These are phyloP conservation scores for Macrolepiota dolichaula DNA, from an alignment of 768 basidiomycete species.

Conservation along the genomic window DNA sequence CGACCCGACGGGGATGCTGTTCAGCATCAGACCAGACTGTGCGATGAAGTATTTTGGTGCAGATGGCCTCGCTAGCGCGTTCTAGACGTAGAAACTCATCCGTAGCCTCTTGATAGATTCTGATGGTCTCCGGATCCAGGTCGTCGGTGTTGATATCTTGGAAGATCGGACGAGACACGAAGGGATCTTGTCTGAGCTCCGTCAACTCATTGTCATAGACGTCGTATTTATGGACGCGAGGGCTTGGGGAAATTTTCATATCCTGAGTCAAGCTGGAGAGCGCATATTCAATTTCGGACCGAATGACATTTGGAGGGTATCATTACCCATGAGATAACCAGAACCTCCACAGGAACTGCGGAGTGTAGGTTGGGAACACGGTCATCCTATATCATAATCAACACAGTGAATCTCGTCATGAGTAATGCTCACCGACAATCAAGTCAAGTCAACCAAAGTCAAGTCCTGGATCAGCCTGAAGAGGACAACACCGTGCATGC, in stretches of 20 bases:
- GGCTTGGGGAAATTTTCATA: constrained; percentile 6
- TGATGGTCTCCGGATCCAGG: constrained; percentile 31
- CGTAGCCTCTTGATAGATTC: constrained; percentile 39
- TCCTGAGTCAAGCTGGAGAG: neutral
- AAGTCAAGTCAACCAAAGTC: neutral
- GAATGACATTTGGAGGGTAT: neutral
- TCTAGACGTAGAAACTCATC: constrained; percentile 42
- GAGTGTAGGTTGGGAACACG: constrained; percentile 33
- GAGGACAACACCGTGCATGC: constrained; percentile 3
- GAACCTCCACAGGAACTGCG: constrained; percentile 43
- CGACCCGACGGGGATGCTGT: constrained; percentile 19
- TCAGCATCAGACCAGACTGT: constrained; percentile 24
- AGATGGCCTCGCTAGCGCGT: constrained; percentile 33
- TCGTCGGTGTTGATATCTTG: constrained; percentile 34
- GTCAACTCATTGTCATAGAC: constrained; percentile 47
- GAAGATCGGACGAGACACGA: constrained; percentile 33
- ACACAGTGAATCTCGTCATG: neutral
- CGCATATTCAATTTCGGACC: neutral
- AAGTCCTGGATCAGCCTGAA: neutral
- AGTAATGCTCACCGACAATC: neutral
- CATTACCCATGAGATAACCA: constrained; percentile 35
- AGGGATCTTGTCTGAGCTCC: constrained; percentile 38
- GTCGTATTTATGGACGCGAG: constrained; percentile 50
- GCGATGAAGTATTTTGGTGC: constrained; percentile 31
- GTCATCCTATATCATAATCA: neutral